phyloP scores from a whole-genome alignment of 208 protist genomes.

The Leptomonas seymouri region DNA sequence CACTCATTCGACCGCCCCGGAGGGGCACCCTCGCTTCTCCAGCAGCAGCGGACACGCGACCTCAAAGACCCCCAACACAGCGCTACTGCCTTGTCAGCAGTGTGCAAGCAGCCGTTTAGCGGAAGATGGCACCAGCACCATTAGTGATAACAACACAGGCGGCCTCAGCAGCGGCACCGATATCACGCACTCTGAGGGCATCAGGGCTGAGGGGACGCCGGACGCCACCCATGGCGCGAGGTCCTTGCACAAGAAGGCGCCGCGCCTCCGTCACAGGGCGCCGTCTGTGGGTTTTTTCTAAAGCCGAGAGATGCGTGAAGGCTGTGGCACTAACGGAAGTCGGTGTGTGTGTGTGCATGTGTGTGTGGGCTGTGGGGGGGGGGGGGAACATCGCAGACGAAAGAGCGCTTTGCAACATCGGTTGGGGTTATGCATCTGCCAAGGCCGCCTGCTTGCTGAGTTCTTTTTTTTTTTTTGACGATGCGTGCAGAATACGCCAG shows the following conservation, averaged over 20 bases:
- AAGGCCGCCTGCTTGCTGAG: too few relatives aligned
- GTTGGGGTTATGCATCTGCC: too few relatives aligned
- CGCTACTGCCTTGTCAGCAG: background rate
- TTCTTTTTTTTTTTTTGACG: conserved; percentile 7
- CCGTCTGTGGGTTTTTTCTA: conserved; percentile 6
- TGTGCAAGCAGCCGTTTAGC: background rate
- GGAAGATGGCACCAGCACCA: background rate
- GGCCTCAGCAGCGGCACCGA: conserved; percentile 10
- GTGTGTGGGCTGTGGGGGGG: too few relatives aligned
- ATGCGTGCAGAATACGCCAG: background rate
- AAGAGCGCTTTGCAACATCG: too few relatives aligned
- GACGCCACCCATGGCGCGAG: background rate
- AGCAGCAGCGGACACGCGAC: background rate
- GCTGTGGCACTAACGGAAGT: too few relatives aligned
- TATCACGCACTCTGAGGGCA: conserved; percentile 8
- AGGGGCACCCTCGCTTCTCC: background rate
- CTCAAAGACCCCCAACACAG: background rate
- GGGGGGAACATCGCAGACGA: too few relatives aligned
- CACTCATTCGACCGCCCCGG: background rate
- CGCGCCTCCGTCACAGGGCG: conserved; percentile 4
- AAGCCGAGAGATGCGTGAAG: background rate
- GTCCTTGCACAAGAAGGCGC: background rate
- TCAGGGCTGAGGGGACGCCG: background rate
- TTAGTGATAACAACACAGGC: conserved; percentile 8
- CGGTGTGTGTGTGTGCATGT: too few relatives aligned